Evolutionary conservation across 2,329 filamentous ascomycete species (phyloP), one percentile per base, ranked within the genome.

Genomic region (Zymoseptoria brevis): DNA sequence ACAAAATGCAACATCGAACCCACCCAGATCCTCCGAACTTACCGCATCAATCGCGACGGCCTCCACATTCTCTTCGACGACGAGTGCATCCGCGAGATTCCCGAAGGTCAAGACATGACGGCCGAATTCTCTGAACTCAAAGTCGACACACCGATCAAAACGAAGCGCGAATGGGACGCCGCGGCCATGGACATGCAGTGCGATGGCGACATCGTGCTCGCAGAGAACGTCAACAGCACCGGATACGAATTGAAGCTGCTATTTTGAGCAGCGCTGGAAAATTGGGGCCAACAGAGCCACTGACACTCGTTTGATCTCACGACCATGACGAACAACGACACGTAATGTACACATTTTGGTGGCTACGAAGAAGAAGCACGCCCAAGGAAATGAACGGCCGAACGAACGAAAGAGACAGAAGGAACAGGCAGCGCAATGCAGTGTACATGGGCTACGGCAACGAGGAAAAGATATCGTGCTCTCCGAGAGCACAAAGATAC

Each of bases 91-190:
- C 83, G 83, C 51, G 88, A 93, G 72, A 79, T 97, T 56, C 83
- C 85, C 1, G 94, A 99, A 75, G 92, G 91, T 30, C 90, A 97
- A 73, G 93, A 96, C 69, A 94, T 97, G 87, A 77, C 81, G 45
- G 82, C 83, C 50, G 84, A 87, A 67, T 83, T 87, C 60, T 81
- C 89, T 59, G 87, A 94, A 66, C 79, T 89, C 51, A 64, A 76
- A 58, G 72, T 76, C 54, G 73, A 67, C 60, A 63, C 61, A 22
- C 74, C 68, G 50, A 75, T 74, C 70, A 83, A 77, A 71, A 58
- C 64, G 21, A 60, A 62, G 49, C 79, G 76, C 68, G 81, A 80
- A 70, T 84, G 77, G 81, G 76, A 77, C 71, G 77, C 75, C 65
- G 77, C 77, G 24, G 68, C 73, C 30, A 75, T 75, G 35, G 76